A percentile compares a stretch with the other conserved stretches of the same genome.
Evolutionary conservation across 495 filamentous ascomycete genomes (phyloP).

Genomic region (Aspergillus ellipticus): DNA sequence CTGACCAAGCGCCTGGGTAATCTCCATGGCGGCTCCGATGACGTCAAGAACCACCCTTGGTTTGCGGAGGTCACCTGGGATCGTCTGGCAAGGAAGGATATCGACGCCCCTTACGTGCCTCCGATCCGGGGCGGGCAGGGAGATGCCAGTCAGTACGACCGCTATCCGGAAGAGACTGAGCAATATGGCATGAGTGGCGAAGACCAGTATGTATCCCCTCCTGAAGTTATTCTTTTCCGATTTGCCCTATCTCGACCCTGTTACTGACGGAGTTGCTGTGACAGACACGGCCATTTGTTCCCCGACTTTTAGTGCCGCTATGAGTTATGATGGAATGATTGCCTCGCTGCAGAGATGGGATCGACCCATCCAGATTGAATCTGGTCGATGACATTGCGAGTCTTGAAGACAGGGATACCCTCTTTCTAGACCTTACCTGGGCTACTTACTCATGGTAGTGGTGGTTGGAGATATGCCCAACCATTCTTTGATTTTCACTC

Average conservation of each 20-base stretch:
- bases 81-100: slow-evolving; percentile 85
- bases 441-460: neutral
- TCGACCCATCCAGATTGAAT: slow-evolving; percentile 5
- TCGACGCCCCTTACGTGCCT: slow-evolving; percentile 97
- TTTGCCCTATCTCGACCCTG: neutral
- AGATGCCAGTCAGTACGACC: slow-evolving; percentile 96
- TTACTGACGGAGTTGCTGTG: slow-evolving; percentile 12
- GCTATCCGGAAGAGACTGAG: slow-evolving; percentile 95
- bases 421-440: neutral
- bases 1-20: slow-evolving; percentile 94
- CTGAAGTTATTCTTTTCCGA: neutral
- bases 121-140: slow-evolving; percentile 89
- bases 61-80: slow-evolving; percentile 99
- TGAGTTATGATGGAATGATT: slow-evolving; percentile 41
- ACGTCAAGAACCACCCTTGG: slow-evolving; percentile 95
- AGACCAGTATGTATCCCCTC: slow-evolving; percentile 69
- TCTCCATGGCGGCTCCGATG: slow-evolving; percentile 82
- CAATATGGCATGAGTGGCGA: slow-evolving; percentile 72
- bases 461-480: neutral
- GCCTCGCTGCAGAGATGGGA: slow-evolving; percentile 20
- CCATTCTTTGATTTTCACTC: neutral
- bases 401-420: neutral
- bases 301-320: slow-evolving; percentile 58
- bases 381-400: neutral
- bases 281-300: slow-evolving; percentile 68